phyloP scores from a whole-genome alignment of 1,284 basidiomycete genomes.

The Mycena sp. region DNA sequence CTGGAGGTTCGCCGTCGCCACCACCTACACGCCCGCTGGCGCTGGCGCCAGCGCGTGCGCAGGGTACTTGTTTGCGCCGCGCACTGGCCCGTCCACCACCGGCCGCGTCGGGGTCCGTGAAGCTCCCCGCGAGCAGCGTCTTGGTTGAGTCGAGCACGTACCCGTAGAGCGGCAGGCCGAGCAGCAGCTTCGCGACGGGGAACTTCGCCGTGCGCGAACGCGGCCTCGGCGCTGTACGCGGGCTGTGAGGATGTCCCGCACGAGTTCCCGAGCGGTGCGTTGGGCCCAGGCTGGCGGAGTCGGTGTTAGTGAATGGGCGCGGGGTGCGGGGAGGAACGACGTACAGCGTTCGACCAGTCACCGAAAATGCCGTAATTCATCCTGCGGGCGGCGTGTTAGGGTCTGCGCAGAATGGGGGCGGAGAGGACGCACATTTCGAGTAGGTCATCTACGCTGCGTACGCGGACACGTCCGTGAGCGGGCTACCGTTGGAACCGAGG shows the following conservation, averaged over 20 bases:
- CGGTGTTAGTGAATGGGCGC: slow-evolving; percentile 33
- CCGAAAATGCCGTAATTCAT: slow-evolving; percentile 83
- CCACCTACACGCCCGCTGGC: slow-evolving; percentile 28
- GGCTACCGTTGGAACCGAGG: slow-evolving; percentile 69
- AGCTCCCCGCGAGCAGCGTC: slow-evolving; percentile 44
- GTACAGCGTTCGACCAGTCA: slow-evolving; percentile 34
- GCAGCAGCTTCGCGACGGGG: slow-evolving; percentile 74
- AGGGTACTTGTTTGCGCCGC: slow-evolving; percentile 21
- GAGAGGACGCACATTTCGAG: slow-evolving; percentile 29
- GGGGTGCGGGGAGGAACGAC: slow-evolving; percentile 58
- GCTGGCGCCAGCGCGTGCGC: neutral
- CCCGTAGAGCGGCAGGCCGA: slow-evolving; percentile 81
- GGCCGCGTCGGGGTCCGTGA: slow-evolving; percentile 25
- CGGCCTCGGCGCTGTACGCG: slow-evolving; percentile 70
- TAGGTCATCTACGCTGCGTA: slow-evolving; percentile 78
- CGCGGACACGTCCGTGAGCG: no score
- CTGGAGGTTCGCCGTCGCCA: slow-evolving; percentile 46
- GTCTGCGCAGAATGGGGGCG: neutral
- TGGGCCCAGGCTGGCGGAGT: slow-evolving; percentile 71
- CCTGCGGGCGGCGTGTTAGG: no score
- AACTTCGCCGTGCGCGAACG: slow-evolving; percentile 73
- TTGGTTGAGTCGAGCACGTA: slow-evolving; percentile 59
- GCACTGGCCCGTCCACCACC: neutral
- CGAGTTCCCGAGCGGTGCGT: slow-evolving; percentile 76
- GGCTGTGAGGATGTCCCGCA: slow-evolving; percentile 76